These are phyloP conservation scores for Daldinia loculata DNA, from an alignment of 495 filamentous ascomycete genomes.

Conservation along the genomic window DNA sequence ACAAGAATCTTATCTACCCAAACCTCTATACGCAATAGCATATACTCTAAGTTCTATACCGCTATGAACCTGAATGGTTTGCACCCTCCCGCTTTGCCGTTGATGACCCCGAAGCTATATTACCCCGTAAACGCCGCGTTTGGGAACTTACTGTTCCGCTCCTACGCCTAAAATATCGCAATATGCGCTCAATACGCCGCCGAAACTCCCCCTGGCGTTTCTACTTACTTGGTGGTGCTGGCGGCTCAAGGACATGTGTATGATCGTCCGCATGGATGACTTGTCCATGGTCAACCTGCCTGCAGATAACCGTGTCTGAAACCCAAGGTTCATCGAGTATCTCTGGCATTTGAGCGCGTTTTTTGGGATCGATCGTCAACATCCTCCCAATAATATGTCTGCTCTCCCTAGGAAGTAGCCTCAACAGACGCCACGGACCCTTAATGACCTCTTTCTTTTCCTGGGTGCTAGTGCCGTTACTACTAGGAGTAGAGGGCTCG, in stretches of 20 bases:
- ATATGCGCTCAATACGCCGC: neutral
- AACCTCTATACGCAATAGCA: constrained; percentile 36
- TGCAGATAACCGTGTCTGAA: constrained; percentile 67
- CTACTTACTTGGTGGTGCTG: constrained; percentile 47
- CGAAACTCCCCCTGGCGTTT: neutral
- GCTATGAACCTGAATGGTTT: constrained; percentile 38
- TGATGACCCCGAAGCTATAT: constrained; percentile 1
- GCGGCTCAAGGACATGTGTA: constrained; percentile 63
- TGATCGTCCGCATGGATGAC: constrained; percentile 61
- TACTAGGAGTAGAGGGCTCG: constrained; percentile 32
- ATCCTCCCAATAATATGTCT: constrained; percentile 90
- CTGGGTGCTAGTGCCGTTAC: constrained; percentile 32
- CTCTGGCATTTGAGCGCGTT: constrained; percentile 83
- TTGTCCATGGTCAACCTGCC: constrained; percentile 54
- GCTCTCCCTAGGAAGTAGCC: constrained; percentile 88
- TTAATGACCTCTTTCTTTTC: constrained; percentile 82
- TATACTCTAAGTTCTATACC: constrained; percentile 38
- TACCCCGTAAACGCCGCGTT: constrained; percentile 31
- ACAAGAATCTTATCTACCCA: constrained; percentile 20
- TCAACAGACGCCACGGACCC: constrained; percentile 92
- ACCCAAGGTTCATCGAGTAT: constrained; percentile 93
- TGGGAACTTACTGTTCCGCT: constrained; percentile 16
- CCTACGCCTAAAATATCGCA: constrained; percentile 1
- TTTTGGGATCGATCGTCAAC: constrained; percentile 87
- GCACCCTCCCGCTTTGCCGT: constrained; percentile 32